These are phyloP conservation scores for Candida peoriensis DNA, from an alignment of 805 yeast species.

Conservation along the genomic window DNA sequence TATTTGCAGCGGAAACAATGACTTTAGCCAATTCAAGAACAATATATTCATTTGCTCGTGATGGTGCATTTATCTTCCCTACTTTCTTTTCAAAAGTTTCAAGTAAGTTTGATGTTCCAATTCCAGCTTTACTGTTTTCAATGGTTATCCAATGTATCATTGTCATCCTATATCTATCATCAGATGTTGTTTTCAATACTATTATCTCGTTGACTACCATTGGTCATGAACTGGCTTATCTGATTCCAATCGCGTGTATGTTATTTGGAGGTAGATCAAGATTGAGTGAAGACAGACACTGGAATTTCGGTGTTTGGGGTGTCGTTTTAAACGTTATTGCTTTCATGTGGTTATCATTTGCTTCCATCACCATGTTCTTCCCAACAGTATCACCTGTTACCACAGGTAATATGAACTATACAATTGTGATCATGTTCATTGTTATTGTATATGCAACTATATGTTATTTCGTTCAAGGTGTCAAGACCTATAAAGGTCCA, in stretches of 20 bases:
- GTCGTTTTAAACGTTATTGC: constrained; percentile 17
- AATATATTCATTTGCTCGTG: constrained; percentile 31
- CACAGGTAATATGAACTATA: constrained; percentile 25
- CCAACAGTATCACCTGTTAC: constrained; percentile 22
- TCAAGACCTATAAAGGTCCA: constrained; percentile 24
- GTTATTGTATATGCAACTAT: constrained; percentile 20
- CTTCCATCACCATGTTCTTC: constrained; percentile 22
- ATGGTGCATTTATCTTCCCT: constrained; percentile 31
- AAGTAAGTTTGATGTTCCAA: constrained; percentile 24
- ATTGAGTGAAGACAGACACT: constrained; percentile 19
- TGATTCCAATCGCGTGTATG: constrained; percentile 27
- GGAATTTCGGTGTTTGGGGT: constrained; percentile 23
- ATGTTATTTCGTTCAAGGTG: constrained; percentile 23
- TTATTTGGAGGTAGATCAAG: constrained; percentile 21
- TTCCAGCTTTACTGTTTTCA: constrained; percentile 24
- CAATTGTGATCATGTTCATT: constrained; percentile 22
- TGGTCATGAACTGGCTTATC: constrained; percentile 28
- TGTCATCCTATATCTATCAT: constrained; percentile 26
- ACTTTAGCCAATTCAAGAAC: constrained; percentile 30
- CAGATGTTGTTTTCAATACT: constrained; percentile 29
- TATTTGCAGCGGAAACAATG: constrained; percentile 25
- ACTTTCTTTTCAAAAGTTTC: constrained; percentile 24
- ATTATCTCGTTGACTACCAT: constrained; percentile 28
- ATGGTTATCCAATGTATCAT: constrained; percentile 22
- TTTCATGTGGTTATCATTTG: constrained; percentile 18